phyloP scores from a whole-genome alignment of 805 yeast genomes.

The Saccharomyces mikatae region DNA sequence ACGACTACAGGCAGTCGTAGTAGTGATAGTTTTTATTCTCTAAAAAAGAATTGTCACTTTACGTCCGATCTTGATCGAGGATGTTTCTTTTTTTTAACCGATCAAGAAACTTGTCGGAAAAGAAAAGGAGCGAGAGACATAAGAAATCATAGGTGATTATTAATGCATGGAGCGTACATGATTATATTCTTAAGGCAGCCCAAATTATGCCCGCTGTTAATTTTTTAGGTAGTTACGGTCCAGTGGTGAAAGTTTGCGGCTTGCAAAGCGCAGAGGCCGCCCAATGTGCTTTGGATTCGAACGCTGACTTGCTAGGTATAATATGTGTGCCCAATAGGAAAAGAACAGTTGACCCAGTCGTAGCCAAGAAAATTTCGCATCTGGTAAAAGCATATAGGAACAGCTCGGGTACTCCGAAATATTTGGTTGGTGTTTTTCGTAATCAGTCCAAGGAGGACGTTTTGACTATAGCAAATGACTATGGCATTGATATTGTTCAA shows the following conservation, averaged over 20 bases:
- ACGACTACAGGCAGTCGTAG: neutral
- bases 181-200: neutral
- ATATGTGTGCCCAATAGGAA: slow-evolving; percentile 78
- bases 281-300: slow-evolving; percentile 51
- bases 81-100: neutral
- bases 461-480: slow-evolving; percentile 30
- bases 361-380: slow-evolving; percentile 41
- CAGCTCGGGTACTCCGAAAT: slow-evolving; percentile 43
- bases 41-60: neutral
- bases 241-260: slow-evolving; percentile 84
- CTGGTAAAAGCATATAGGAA: slow-evolving; percentile 30
- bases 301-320: slow-evolving; percentile 75
- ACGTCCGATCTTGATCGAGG: neutral
- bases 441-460: slow-evolving; percentile 70
- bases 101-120: neutral
- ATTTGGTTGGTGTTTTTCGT: slow-evolving; percentile 81
- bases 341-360: slow-evolving; percentile 50
- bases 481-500: slow-evolving; percentile 71
- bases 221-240: neutral
- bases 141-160: neutral
- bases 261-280: slow-evolving; percentile 64
- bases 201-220: neutral
- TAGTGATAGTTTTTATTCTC: too few relatives aligned
- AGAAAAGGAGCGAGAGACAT: neutral
- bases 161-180: neutral